These are phyloP conservation scores for Herpomyces periplanetae DNA, from an alignment of 2,329 filamentous ascomycete genomes.

Conservation along the genomic window DNA sequence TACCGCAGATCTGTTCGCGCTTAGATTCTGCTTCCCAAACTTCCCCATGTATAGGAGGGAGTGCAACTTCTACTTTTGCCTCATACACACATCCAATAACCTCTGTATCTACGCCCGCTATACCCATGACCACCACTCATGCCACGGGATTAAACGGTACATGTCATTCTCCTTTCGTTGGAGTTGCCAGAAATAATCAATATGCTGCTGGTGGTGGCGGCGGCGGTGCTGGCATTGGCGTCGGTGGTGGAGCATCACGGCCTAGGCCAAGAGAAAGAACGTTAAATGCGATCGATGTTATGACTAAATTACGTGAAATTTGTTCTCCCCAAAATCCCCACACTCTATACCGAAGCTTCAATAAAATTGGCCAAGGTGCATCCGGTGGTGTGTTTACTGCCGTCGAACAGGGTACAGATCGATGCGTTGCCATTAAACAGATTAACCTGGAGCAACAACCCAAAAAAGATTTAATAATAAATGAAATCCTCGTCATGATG, in stretches of 20 bases:
- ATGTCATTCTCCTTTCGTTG: no score
- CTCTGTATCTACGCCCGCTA: no score
- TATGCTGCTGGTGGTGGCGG: no score
- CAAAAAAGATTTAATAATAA: slow-evolving; percentile 96
- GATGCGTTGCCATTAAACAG: slow-evolving; percentile 87
- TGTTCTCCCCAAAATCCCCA: slow-evolving; percentile 66
- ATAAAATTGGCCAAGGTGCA: slow-evolving; percentile 85
- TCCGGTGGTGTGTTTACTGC: slow-evolving; percentile 84
- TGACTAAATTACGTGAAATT: slow-evolving; percentile 45
- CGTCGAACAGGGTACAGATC: slow-evolving; percentile 42
- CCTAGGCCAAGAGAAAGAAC: slow-evolving; percentile 39
- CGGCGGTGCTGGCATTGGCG: no score
- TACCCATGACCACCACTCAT: no score
- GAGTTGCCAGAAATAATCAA: no score
- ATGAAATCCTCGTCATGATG: slow-evolving; percentile 96
- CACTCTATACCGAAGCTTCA: slow-evolving; percentile 45
- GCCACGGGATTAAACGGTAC: no score
- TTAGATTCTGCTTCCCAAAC: no score
- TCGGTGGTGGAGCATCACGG: slow-evolving; percentile 17
- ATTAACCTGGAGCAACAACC: slow-evolving; percentile 97
- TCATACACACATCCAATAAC: no score
- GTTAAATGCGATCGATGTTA: slow-evolving; percentile 42
- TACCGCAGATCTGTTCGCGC: no score
- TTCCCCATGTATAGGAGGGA: no score
- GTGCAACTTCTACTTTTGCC: no score